phyloP scores from a whole-genome alignment of 345 rosid species.

The Syzygium aromaticum region DNA sequence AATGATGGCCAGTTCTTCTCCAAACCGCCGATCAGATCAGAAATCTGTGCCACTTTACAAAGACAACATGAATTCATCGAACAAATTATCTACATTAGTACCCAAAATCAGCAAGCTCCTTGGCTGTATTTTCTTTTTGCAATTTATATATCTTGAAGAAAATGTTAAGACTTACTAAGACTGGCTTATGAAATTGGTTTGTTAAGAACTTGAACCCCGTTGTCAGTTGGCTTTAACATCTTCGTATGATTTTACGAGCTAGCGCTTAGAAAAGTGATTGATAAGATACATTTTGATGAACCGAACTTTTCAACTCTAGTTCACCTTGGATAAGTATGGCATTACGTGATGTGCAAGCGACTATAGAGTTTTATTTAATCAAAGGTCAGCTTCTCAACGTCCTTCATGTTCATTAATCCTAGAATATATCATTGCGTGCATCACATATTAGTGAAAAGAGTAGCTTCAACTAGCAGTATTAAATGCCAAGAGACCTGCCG shows the following conservation, averaged over 20 bases:
- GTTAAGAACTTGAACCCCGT: background rate
- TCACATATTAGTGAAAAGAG: background rate
- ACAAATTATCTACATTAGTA: background rate
- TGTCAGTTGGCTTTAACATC: background rate
- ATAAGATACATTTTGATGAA: background rate
- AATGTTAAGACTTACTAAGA: background rate
- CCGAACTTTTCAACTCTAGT: background rate
- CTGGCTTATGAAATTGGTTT: background rate
- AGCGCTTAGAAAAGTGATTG: background rate
- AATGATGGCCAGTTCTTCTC: slow-evolving; percentile 61
- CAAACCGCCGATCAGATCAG: slow-evolving; percentile 37
- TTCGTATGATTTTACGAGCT: background rate
- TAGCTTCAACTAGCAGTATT: background rate
- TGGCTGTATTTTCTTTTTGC: background rate
- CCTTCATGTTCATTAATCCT: background rate
- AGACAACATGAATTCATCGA: background rate
- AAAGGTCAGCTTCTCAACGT: background rate
- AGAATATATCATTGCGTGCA: background rate
- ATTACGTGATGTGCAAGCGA: background rate
- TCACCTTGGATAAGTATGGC: background rate
- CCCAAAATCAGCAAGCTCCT: background rate
- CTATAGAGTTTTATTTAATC: background rate
- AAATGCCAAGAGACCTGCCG: background rate
- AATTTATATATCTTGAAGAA: background rate
- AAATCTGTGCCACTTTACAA: slow-evolving; percentile 23